Percentiles rank a stretch among this genome's conserved stretches.
These are phyloP conservation scores for Orbilia blumenaviensis DNA, from an alignment of 2,329 filamentous ascomycete species.

Conservation along the genomic window DNA sequence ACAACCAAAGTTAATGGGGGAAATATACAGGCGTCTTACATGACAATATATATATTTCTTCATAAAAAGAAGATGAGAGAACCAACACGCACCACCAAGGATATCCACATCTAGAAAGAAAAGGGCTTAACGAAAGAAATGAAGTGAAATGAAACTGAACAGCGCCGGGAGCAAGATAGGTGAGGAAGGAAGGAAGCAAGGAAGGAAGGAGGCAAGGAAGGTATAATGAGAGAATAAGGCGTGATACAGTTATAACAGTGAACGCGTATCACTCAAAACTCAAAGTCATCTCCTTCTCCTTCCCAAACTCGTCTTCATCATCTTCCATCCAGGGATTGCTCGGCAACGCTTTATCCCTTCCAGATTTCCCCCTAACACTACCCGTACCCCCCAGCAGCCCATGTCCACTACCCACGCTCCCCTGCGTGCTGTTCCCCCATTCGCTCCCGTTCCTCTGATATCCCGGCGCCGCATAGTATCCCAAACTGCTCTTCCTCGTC, in stretches of 20 bases:
- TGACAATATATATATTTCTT: too few species aligned
- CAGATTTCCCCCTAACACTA: slow-evolving; percentile 12
- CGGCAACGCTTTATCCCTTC: slow-evolving; percentile 35
- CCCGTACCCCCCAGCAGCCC: slow-evolving; percentile 16
- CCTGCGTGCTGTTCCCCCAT: slow-evolving; percentile 41
- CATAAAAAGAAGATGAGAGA: too few species aligned
- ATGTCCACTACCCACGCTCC: slow-evolving; percentile 36
- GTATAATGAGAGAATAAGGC: too few species aligned
- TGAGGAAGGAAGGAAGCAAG: too few species aligned
- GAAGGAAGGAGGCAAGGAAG: too few species aligned
- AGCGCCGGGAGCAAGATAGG: too few species aligned
- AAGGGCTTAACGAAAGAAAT: too few species aligned
- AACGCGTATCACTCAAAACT: slow-evolving; percentile 73
- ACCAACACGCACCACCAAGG: too few species aligned
- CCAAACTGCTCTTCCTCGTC: slow-evolving; percentile 45
- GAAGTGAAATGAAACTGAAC: too few species aligned
- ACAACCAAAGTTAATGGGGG: not conserved
- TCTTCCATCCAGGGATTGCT: slow-evolving; percentile 77
- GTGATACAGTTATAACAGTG: too few species aligned
- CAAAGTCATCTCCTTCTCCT: slow-evolving; percentile 80
- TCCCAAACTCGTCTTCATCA: slow-evolving; percentile 73
- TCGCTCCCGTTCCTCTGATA: slow-evolving; percentile 43
- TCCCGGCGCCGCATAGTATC: slow-evolving; percentile 31
- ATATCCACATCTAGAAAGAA: too few species aligned
- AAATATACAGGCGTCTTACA: too few species aligned